Conservation (phyloP, 306 rosid species). For the Trifolium repens region DNA sequence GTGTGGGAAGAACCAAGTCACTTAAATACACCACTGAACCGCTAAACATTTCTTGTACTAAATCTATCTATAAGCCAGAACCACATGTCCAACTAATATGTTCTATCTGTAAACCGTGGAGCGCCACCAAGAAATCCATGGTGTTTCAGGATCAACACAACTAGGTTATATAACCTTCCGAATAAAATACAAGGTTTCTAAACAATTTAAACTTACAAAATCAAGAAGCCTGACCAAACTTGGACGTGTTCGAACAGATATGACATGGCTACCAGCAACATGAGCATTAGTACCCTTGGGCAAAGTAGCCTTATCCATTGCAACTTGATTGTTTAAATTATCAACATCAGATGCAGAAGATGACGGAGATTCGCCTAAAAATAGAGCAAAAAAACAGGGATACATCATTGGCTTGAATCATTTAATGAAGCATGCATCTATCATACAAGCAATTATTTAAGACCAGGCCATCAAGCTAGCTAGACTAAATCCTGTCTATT, state of each 20-base stretch:
- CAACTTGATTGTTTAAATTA: conserved; percentile 63
- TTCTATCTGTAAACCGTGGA: not conserved
- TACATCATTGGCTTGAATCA: conserved; percentile 30
- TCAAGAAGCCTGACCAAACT: conserved; percentile 67
- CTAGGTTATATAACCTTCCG: conserved; percentile 17
- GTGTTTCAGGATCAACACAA: conserved; percentile 32
- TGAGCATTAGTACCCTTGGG: conserved; percentile 49
- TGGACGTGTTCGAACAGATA: conserved; percentile 55
- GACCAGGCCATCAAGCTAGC: too few relatives aligned
- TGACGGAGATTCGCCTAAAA: conserved; percentile 77
- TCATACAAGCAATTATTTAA: not conserved
- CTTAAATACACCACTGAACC: too few relatives aligned
- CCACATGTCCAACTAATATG: not conserved
- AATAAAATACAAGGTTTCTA: conserved; percentile 15
- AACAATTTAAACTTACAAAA: conserved; percentile 58
- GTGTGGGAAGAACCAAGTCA: not conserved
- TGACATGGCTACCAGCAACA: conserved; percentile 59
- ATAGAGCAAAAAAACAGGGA: conserved; percentile 23
- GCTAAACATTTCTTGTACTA: not conserved
- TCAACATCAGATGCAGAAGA: conserved; percentile 84
- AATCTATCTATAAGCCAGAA: not conserved
- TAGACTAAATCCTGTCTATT: too few relatives aligned
- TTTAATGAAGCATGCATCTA: conserved; percentile 6
- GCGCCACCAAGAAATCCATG: not conserved
- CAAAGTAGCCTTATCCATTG: conserved; percentile 55